These are phyloP conservation scores for Drosera capensis DNA, from an alignment of 148 eudicot genomes.

Conservation along the genomic window DNA sequence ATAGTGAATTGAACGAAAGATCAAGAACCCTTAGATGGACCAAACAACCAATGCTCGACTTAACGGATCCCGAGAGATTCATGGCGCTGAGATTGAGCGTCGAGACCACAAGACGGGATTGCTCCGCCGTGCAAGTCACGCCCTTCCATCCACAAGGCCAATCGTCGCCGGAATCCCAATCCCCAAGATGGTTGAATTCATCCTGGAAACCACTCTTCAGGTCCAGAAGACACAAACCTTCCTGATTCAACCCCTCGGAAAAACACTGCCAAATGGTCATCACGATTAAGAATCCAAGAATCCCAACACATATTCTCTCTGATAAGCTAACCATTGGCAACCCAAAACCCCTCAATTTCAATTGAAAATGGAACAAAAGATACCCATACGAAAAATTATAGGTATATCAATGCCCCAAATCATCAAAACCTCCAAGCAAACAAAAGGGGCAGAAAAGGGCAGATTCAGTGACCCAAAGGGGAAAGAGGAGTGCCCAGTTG, in stretches of 20 bases:
- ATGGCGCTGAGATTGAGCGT: constrained; percentile 41
- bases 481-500: too few species aligned
- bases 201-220: constrained; percentile 46
- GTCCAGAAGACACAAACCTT: constrained; percentile 60
- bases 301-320: too few species aligned
- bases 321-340: too few species aligned
- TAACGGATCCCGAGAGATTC: constrained; percentile 65
- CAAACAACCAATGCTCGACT: constrained; percentile 55
- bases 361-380: too few species aligned
- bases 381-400: too few species aligned
- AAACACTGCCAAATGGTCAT: constrained; percentile 15
- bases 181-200: constrained; percentile 25
- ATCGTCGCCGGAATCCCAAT: constrained; percentile 45
- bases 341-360: constrained; percentile 14
- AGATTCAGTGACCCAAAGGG: too few species aligned
- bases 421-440: too few species aligned
- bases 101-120: constrained; percentile 25
- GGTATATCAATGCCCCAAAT: too few species aligned
- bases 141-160: constrained; percentile 86
- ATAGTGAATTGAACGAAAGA: constrained; percentile 41
- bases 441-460: too few species aligned
- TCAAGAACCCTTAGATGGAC: constrained; percentile 28
- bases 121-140: constrained; percentile 41
- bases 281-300: constrained; percentile 17
- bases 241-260: constrained; percentile 53